phyloP scores from a whole-genome alignment of 2,329 filamentous ascomycete species.

The Penicillium brasilianum region DNA sequence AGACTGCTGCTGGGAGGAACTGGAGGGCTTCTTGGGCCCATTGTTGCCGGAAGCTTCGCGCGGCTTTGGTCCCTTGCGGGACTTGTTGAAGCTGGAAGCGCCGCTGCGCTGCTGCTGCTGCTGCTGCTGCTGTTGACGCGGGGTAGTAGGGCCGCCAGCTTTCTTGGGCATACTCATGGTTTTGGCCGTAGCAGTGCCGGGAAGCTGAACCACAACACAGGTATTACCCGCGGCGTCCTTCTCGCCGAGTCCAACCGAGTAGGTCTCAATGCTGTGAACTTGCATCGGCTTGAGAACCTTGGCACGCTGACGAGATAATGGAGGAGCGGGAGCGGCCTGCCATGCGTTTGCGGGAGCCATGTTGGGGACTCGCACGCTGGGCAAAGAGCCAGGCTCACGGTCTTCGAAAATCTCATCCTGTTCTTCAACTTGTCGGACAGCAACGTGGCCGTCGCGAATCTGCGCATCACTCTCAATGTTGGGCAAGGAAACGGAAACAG shows the following conservation, averaged over 20 bases:
- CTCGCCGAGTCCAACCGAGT: constrained; percentile 47
- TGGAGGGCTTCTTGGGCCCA: constrained; percentile 35
- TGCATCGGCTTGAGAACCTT: constrained; percentile 62
- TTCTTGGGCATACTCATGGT: constrained; percentile 47
- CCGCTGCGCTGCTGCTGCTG: constrained; percentile 16
- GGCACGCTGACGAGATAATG: constrained; percentile 42
- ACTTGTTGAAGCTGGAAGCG: constrained; percentile 33
- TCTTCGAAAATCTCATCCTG: constrained; percentile 82
- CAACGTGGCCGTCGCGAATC: constrained; percentile 53
- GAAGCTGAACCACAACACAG: constrained; percentile 53
- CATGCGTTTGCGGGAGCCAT: constrained; percentile 67
- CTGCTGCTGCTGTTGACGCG: constrained; percentile 29
- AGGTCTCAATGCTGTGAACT: constrained; percentile 53
- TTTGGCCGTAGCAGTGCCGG: constrained; percentile 52
- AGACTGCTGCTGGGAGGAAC: constrained; percentile 27
- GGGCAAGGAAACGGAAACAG: constrained; percentile 75
- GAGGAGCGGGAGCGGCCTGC: constrained; percentile 57
- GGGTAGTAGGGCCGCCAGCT: constrained; percentile 23
- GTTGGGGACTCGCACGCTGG: constrained; percentile 69
- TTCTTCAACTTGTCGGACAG: constrained; percentile 73
- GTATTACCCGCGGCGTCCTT: constrained; percentile 43
- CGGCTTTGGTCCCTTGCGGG: constrained; percentile 39
- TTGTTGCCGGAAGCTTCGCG: constrained; percentile 34
- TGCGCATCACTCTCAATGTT: constrained; percentile 41
- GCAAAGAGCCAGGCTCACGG: constrained; percentile 79